Conservation (phyloP, 306 rosid genomes). For the Castanospermum australe region DNA sequence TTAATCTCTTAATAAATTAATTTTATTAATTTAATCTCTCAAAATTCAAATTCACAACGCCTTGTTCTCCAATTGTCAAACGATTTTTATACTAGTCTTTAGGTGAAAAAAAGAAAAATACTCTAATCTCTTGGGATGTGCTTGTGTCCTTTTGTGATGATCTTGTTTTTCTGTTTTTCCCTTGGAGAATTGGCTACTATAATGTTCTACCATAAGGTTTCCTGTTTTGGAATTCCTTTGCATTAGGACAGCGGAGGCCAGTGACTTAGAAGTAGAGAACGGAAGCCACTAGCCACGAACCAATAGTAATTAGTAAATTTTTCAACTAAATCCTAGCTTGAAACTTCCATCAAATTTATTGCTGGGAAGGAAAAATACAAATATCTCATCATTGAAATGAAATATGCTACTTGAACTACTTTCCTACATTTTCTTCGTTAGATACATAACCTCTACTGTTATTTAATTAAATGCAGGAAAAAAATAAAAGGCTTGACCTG, state of each 20-base stretch:
- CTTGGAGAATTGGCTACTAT: too few species aligned
- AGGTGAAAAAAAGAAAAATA: too few species aligned
- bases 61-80: too few species aligned
- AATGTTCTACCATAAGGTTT: too few species aligned
- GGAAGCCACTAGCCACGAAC: neutral
- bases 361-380: slow-evolving; percentile 33
- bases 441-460: slow-evolving; percentile 46
- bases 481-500: slow-evolving; percentile 38
- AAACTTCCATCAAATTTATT: slow-evolving; percentile 23
- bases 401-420: slow-evolving; percentile 36
- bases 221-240: too few species aligned
- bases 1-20: too few species aligned
- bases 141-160: too few species aligned
- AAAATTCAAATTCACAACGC: too few species aligned
- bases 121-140: too few species aligned
- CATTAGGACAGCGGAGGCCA: neutral
- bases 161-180: too few species aligned
- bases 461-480: slow-evolving; percentile 44
- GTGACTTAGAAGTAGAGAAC: neutral
- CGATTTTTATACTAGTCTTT: too few species aligned
- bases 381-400: slow-evolving; percentile 35
- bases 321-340: neutral
- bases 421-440: slow-evolving; percentile 42
- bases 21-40: too few species aligned
- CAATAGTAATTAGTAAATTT: neutral